Percentiles rank a stretch among this genome's conserved stretches.
These are phyloP conservation scores for Camptophora hylomeconis DNA, from an alignment of 2,329 filamentous ascomycete species.

Conservation along the genomic window DNA sequence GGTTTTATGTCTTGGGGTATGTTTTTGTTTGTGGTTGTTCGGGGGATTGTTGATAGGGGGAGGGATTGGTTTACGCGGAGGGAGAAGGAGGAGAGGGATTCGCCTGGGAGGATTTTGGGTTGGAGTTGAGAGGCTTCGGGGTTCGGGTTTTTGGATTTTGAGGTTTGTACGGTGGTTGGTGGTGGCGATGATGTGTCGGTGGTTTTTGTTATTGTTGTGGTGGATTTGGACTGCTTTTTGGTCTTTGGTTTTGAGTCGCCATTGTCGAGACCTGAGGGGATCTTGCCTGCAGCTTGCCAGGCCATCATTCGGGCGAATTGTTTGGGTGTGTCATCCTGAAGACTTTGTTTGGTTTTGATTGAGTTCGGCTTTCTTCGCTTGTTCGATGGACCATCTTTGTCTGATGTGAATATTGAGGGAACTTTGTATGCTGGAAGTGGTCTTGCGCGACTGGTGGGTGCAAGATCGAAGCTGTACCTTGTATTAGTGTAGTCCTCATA, in stretches of 20 bases:
- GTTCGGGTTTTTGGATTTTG: too few species aligned
- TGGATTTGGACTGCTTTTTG: conserved; percentile 27
- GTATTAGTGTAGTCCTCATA: conserved; percentile 25
- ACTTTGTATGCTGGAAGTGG: conserved; percentile 34
- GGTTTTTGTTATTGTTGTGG: conserved; percentile 10
- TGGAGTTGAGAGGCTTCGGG: too few species aligned
- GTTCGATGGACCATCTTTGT: conserved; percentile 21
- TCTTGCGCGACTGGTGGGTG: conserved; percentile 46
- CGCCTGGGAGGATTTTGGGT: conserved; percentile 71
- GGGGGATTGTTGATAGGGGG: conserved; percentile 58
- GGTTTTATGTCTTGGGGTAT: conserved; percentile 47
- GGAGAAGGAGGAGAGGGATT: conserved; percentile 68
- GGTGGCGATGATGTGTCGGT: conserved; percentile 12
- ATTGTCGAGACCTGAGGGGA: conserved; percentile 56
- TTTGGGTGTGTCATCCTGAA: conserved; percentile 67
- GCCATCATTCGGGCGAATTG: conserved; percentile 81
- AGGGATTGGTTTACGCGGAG: conserved; percentile 74
- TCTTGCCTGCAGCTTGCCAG: conserved; percentile 44
- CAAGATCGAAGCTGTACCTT: conserved; percentile 40
- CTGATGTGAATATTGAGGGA: conserved; percentile 25
- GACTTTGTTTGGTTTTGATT: conserved; percentile 27
- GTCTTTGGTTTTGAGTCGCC: conserved; percentile 34
- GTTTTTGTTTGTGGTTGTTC: conserved; percentile 14
- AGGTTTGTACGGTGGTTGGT: conserved; percentile 14
- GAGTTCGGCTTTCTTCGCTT: conserved; percentile 24